phyloP scores from a whole-genome alignment of 177 flowering plant genomes.

The Telopea speciosissima region DNA sequence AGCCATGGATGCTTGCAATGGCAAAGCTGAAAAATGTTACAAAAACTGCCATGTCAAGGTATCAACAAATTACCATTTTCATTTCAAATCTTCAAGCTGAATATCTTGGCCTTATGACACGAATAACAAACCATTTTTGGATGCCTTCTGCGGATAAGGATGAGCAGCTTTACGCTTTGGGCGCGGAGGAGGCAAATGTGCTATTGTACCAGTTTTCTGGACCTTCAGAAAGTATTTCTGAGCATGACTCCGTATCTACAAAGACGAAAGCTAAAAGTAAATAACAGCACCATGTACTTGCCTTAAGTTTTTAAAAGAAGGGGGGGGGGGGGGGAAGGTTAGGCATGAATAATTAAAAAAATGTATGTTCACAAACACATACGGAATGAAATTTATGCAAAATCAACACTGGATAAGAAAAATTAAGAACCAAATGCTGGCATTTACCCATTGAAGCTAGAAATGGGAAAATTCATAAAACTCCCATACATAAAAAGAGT shows the following conservation, averaged over 20 bases:
- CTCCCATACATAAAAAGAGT: background rate
- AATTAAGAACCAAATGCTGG: background rate
- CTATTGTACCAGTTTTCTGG: background rate
- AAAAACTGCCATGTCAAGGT: conserved; percentile 20
- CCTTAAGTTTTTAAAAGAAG: background rate
- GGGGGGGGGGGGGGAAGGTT: too few species aligned
- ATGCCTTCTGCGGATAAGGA: background rate
- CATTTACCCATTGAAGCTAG: background rate
- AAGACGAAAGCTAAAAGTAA: too few species aligned
- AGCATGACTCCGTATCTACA: background rate
- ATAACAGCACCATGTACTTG: background rate
- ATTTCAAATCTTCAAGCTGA: background rate
- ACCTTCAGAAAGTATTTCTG: background rate
- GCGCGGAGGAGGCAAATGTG: background rate
- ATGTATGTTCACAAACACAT: background rate
- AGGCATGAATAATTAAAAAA: background rate
- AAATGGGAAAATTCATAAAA: background rate
- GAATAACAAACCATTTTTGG: background rate
- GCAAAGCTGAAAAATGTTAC: conserved; percentile 36
- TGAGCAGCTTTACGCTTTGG: background rate
- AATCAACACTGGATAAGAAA: too few species aligned
- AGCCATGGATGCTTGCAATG: conserved; percentile 49
- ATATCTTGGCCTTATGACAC: background rate
- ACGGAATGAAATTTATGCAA: background rate
- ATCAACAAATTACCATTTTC: background rate